Evolutionary conservation across 805 yeast species (phyloP).

Genomic region (Kurtzmaniella fragi): DNA sequence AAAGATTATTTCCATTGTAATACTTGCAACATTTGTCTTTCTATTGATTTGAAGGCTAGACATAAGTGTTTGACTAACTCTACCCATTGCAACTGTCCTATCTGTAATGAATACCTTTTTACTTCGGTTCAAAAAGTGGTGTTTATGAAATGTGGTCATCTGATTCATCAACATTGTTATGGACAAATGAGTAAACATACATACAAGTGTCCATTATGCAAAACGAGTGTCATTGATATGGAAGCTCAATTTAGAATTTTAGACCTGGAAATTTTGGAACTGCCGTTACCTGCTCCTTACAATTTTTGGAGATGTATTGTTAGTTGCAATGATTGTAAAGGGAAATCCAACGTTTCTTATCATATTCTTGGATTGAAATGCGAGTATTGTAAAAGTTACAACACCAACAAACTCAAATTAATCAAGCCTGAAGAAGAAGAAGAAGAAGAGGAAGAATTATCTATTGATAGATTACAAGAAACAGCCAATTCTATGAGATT

Average conservation of each 20-base stretch:
- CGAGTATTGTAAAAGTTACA: slow-evolving; percentile 81
- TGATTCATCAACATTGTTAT: slow-evolving; percentile 83
- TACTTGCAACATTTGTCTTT: slow-evolving; percentile 82
- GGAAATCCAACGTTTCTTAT: slow-evolving; percentile 67
- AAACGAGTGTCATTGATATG: slow-evolving; percentile 79
- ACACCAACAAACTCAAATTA: slow-evolving; percentile 68
- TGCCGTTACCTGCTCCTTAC: slow-evolving; percentile 78
- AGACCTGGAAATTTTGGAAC: slow-evolving; percentile 75
- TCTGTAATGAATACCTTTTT: slow-evolving; percentile 87
- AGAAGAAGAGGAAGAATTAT: slow-evolving; percentile 21
- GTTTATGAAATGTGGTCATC: slow-evolving; percentile 92
- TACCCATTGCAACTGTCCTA: slow-evolving; percentile 88
- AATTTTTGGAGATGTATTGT: slow-evolving; percentile 69
- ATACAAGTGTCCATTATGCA: slow-evolving; percentile 89
- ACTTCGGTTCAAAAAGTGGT: slow-evolving; percentile 78
- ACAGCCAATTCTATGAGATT: slow-evolving; percentile 21
- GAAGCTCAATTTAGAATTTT: slow-evolving; percentile 83
- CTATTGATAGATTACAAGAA: slow-evolving; percentile 7
- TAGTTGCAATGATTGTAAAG: slow-evolving; percentile 83
- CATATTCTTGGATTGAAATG: slow-evolving; percentile 87
- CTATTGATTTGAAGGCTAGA: slow-evolving; percentile 68
- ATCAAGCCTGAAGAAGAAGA: slow-evolving; percentile 60
- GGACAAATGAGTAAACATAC: slow-evolving; percentile 76
- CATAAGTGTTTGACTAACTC: slow-evolving; percentile 85
- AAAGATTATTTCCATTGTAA: slow-evolving; percentile 90